Base-by-base conservation (phyloP, 495 filamentous ascomycete species). In the Cenococcum geophilum region DNA sequence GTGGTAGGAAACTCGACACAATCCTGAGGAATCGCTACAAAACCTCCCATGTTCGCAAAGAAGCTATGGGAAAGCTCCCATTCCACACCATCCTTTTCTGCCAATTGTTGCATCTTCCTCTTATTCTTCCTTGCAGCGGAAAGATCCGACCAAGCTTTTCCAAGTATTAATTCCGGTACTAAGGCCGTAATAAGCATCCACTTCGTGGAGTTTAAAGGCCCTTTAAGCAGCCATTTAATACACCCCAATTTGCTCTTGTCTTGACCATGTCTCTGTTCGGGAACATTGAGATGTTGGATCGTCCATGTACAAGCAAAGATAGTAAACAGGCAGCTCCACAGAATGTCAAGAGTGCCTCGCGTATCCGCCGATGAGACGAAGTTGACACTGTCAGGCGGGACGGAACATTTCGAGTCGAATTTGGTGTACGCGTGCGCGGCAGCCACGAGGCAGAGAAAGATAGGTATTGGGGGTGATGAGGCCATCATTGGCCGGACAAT, bases 311-410 rank as follows among this genome's bases (percentile, higher is more conserved):
- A 61, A 20, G 57, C n/a, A 0, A 61, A 45, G 8, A 61, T 1
- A 5, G 52, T 61, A n/a, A 57, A 56, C 5, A 61, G 8, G 14
- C 14, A 61, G 27, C 35, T 61, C 59, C 59, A 61, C 18, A 61
- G 18, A 42, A 61, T 61, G 22, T 47, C 9, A 21, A 20, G 12
- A 6, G 48, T 51, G 1, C 4, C 40, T 4, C 40, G 40, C 2
- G 11, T 18, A 18, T 45, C 18, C 4, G 40, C 14, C 40, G 3
- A 4, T 1, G 2, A 16, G 14, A 45, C 40, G 40, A 45, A 45
- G 11, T 45, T 45, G 2, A 18, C 40, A 14, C 14, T 10, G 12
- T 45, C 40, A 4, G 12, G 14, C 4, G 40, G 40, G n/a, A n/a
- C n/a, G n/a, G n/a, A n/a, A n/a, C n/a, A n/a, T n/a, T n/a, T n/a